Percentiles rank a stretch among this genome's conserved stretches.
phyloP scores from a whole-genome alignment of 2,329 filamentous ascomycete species.

The Didymella keratinophila region DNA sequence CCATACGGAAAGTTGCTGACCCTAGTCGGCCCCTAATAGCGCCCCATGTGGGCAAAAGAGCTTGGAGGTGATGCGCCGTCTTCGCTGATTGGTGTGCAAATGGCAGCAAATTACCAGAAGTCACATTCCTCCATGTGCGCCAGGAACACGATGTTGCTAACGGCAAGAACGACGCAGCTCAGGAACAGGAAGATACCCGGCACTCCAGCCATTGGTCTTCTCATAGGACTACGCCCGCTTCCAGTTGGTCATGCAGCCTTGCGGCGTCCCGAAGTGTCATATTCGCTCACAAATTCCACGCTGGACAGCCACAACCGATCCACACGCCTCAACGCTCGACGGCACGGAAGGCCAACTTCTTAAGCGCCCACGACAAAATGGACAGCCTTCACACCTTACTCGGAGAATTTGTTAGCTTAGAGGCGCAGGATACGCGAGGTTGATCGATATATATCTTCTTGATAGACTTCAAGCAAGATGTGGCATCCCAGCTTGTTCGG shows the following conservation, averaged over 20 bases:
- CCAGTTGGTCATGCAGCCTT: constrained; percentile 34
- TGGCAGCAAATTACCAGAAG: constrained; percentile 13
- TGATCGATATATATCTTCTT: constrained; percentile 44
- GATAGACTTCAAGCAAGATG: constrained; percentile 22
- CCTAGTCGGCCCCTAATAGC: constrained; percentile 33
- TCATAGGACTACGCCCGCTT: constrained; percentile 19
- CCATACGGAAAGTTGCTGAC: constrained; percentile 18
- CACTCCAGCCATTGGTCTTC: constrained; percentile 23
- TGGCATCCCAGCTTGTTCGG: constrained; percentile 25
- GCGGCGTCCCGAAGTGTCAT: constrained; percentile 30
- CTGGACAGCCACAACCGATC: constrained; percentile 43
- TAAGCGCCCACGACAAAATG: constrained; percentile 43
- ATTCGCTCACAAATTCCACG: constrained; percentile 30
- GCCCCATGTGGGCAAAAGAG: constrained; percentile 20
- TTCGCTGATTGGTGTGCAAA: constrained; percentile 15
- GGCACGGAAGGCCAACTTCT: constrained; percentile 41
- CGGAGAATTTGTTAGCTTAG: constrained; percentile 15
- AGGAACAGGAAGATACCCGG: constrained; percentile 25
- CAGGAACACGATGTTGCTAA: constrained; percentile 21
- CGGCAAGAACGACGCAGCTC: constrained; percentile 20
- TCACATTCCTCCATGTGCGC: constrained; percentile 6
- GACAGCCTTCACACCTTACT: constrained; percentile 29
- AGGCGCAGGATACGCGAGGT: constrained; percentile 19
- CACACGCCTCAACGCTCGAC: constrained; percentile 38
- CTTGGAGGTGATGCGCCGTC: constrained; percentile 3